Base-by-base conservation (phyloP, 129 eudicot genomes). In the Pulicaria dysenterica region DNA sequence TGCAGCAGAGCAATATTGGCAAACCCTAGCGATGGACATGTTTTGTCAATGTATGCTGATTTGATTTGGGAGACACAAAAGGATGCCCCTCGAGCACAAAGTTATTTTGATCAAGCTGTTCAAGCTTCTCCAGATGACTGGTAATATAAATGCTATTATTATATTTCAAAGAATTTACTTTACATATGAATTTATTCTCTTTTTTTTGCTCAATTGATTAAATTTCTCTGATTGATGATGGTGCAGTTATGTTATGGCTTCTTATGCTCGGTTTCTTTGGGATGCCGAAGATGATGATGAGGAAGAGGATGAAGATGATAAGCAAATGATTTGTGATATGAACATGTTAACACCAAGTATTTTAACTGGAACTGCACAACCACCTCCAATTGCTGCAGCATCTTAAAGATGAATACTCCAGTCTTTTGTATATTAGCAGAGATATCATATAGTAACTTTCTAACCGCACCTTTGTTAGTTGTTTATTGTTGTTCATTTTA, bases 1-100 rank as follows among this genome's bases (percentile, higher is more conserved):
- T 89, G 89, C 75, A 87, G 87, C 42, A 76, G 95, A 79, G 95
- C 95, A 36, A 76, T 89, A 37, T 43, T 85, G 58, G 89, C 83
- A 8, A 83, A 81, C 37, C 87, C 91, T 0, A 59, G 51, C 19
- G 95, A 85, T 79, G 91, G 83, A 38, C 81, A 63, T 81, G 73
- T 76, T 5, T 58, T 88, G 48, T 85, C 95, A 7, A 73, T 85
- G 55, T 88, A 88, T 56, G 95, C 83, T 37, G 91, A 85, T 79
- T 73, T 88, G 64, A 78, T 85, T 38, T 85, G 95, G 95, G 77
- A 83, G 71, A 79, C 82, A 0, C 77, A 88, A 6, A 81, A 83
- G 77, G 91, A 86, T 37, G 77, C 80, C 0, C 10, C 62, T 54
- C 85, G 85, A 51, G 95, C 91, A 4, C 73, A 83, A 34, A 81